A percentile compares a stretch with the other conserved stretches of the same genome.
These are phyloP conservation scores for Cicer arietinum DNA, from an alignment of 306 rosid genomes.

Conservation along the genomic window DNA sequence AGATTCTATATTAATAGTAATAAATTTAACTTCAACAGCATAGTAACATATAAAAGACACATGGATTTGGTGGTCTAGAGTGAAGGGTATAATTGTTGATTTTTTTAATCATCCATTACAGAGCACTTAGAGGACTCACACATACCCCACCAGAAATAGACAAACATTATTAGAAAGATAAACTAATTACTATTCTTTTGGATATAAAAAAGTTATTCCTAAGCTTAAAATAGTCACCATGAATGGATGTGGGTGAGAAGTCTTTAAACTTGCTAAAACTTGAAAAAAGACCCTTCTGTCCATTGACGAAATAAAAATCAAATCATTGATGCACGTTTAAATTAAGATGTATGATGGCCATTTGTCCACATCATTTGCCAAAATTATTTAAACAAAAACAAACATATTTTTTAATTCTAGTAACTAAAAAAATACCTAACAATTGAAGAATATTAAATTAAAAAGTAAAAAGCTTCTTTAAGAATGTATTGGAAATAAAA, in stretches of 20 bases:
- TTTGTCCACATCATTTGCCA: background rate
- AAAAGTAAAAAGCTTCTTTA: background rate
- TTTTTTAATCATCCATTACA: background rate
- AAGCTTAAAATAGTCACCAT: background rate
- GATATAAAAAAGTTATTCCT: no score
- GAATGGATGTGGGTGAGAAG: background rate
- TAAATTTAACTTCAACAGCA: conserved; percentile 1
- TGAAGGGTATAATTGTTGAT: background rate
- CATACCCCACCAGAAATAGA: background rate
- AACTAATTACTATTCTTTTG: background rate
- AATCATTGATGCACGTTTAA: background rate
- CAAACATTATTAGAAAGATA: background rate
- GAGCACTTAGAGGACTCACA: background rate
- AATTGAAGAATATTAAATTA: background rate
- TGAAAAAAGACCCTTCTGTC: background rate
- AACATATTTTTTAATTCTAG: background rate
- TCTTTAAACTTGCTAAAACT: background rate
- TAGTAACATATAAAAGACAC: background rate
- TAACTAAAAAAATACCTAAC: background rate
- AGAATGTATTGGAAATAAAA: background rate
- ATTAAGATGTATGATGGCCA: background rate
- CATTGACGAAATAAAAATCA: background rate
- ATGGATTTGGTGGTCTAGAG: background rate
- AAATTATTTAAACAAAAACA: background rate
- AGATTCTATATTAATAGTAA: conserved; percentile 3